Conservation (phyloP, 2,329 filamentous ascomycete species). For the Akanthomyces uredinophilus region DNA sequence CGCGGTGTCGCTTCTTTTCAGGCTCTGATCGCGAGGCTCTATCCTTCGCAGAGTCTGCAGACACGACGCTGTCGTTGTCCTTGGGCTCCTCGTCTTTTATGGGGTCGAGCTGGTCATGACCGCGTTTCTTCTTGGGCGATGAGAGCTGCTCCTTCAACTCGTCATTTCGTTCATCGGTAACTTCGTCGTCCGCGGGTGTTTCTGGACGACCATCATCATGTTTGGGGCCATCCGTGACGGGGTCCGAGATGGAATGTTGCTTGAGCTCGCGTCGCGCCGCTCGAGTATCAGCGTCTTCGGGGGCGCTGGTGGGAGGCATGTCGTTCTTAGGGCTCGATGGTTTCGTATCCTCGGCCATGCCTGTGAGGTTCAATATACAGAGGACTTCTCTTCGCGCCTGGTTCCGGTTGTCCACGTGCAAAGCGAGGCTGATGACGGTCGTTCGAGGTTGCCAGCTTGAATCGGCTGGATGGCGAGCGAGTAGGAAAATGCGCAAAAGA, state of each 20-base stretch:
- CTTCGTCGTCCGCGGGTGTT: slow-evolving; percentile 34
- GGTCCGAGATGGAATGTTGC: slow-evolving; percentile 58
- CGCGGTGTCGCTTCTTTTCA: slow-evolving; percentile 60
- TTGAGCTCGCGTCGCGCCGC: slow-evolving; percentile 60
- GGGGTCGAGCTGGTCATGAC: slow-evolving; percentile 53
- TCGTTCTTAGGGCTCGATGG: slow-evolving; percentile 37
- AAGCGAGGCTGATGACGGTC: not conserved
- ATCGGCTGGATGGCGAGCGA: not conserved
- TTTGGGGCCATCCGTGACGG: slow-evolving; percentile 21
- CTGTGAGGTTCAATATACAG: slow-evolving; percentile 11
- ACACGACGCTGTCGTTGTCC: slow-evolving; percentile 37
- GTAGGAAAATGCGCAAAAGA: not conserved
- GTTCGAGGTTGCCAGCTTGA: not conserved
- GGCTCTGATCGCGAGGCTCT: slow-evolving; percentile 47
- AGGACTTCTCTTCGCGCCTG: not conserved
- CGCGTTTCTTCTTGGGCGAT: slow-evolving; percentile 64
- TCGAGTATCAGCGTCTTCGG: slow-evolving; percentile 59
- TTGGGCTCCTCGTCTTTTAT: slow-evolving; percentile 38
- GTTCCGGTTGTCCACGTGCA: not conserved
- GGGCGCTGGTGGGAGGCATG: slow-evolving; percentile 23
- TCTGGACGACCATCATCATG: slow-evolving; percentile 23
- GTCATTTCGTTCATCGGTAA: slow-evolving; percentile 29
- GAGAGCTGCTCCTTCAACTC: slow-evolving; percentile 44
- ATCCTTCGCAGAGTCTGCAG: slow-evolving; percentile 42
- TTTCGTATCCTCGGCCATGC: slow-evolving; percentile 42